phyloP scores from a whole-genome alignment of 2,329 filamentous ascomycete species.

The Botrytis fabae region DNA sequence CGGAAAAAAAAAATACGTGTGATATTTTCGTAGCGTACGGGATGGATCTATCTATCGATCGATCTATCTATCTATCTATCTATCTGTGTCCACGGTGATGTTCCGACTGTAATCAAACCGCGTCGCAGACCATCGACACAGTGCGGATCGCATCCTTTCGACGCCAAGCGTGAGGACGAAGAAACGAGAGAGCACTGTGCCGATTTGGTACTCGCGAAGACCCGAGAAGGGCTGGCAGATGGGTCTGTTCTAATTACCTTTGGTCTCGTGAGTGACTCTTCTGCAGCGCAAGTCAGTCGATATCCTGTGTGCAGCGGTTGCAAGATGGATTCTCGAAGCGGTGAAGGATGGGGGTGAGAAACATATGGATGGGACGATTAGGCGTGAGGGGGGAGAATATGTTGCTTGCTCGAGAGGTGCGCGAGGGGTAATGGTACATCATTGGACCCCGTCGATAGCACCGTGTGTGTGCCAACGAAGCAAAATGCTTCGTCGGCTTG shows the following conservation, averaged over 20 bases:
- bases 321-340: neutral
- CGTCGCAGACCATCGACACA: neutral
- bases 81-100: neutral
- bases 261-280: slow-evolving; percentile 17
- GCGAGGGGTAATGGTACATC: neutral
- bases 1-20: neutral
- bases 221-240: slow-evolving; percentile 1
- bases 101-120: neutral
- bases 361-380: neutral
- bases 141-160: neutral
- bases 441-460: slow-evolving; percentile 16
- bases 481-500: slow-evolving; percentile 11
- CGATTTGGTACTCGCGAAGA: neutral
- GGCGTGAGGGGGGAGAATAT: neutral
- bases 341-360: slow-evolving; percentile 12
- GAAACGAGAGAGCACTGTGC: neutral
- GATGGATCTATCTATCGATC: neutral
- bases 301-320: neutral
- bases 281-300: neutral
- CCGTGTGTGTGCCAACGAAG: slow-evolving; percentile 21
- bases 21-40: neutral
- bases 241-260: slow-evolving; percentile 1
- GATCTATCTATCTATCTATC: neutral
- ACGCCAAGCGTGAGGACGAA: neutral
- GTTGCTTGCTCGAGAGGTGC: neutral